Evolutionary conservation across 2,329 filamentous ascomycete species (phyloP).

Genomic region (Sclerotinia borealis): DNA sequence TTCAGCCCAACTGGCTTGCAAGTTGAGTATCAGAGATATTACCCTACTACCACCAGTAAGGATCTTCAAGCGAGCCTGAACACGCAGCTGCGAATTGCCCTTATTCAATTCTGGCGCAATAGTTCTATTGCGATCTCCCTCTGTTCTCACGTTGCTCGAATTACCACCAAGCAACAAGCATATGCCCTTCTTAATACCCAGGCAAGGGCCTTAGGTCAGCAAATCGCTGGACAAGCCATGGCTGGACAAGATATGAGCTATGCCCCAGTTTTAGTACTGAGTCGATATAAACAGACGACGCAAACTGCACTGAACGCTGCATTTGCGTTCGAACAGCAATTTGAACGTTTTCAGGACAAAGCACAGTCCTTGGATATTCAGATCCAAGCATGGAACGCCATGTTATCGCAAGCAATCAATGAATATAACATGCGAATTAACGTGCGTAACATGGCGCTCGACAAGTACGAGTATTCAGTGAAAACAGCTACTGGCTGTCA

Average conservation of each 20-base stretch:
- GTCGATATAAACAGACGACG: background rate
- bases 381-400: conserved; percentile 1
- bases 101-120: conserved; percentile 2
- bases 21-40: background rate
- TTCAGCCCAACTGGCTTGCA: background rate
- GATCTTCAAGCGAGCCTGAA: conserved; percentile 3
- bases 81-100: background rate
- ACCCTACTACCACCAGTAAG: background rate
- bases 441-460: background rate
- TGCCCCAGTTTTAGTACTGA: background rate
- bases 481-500: background rate
- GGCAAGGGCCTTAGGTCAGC: background rate
- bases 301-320: background rate
- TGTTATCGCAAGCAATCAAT: conserved; percentile 1
- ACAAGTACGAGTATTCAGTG: background rate
- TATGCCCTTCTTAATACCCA: conserved; percentile 1
- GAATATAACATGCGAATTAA: conserved; percentile 1
- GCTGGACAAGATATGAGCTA: conserved; percentile 2
- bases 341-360: conserved; percentile 3
- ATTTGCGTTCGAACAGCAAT: background rate
- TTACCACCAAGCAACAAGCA: background rate
- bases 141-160: background rate
- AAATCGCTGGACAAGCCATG: background rate
- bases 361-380: background rate
- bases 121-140: background rate